These are phyloP conservation scores for Dichotomopilus funicola DNA, from an alignment of 2,329 filamentous ascomycete species.

Conservation along the genomic window DNA sequence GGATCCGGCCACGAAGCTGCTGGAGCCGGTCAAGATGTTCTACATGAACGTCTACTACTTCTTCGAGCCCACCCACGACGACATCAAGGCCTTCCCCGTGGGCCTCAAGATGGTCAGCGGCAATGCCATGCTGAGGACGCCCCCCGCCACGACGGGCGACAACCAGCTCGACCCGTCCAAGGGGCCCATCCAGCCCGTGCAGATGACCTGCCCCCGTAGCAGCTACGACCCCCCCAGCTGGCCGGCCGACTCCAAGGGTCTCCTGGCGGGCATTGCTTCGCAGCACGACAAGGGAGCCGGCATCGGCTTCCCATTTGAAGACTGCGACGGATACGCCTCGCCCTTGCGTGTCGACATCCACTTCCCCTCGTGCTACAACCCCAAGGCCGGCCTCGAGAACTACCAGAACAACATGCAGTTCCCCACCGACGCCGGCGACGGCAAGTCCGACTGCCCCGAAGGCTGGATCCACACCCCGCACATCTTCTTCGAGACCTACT, in stretches of 20 bases:
- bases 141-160: slow-evolving; percentile 46
- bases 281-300: slow-evolving; percentile 49
- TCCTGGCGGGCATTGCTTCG: slow-evolving; percentile 48
- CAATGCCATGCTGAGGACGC: slow-evolving; percentile 50
- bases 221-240: slow-evolving; percentile 46
- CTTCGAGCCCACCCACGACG: slow-evolving; percentile 58
- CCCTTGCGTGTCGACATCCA: slow-evolving; percentile 61
- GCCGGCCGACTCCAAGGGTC: slow-evolving; percentile 48
- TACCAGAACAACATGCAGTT: slow-evolving; percentile 61
- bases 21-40: slow-evolving; percentile 61
- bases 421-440: slow-evolving; percentile 41
- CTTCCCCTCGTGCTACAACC: slow-evolving; percentile 71
- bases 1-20: slow-evolving; percentile 54
- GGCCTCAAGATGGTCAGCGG: slow-evolving; percentile 68
- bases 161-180: slow-evolving; percentile 45
- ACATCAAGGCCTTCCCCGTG: slow-evolving; percentile 61
- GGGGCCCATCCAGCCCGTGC: slow-evolving; percentile 47
- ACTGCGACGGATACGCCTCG: slow-evolving; percentile 58
- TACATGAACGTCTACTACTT: slow-evolving; percentile 77
- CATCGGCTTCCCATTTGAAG: slow-evolving; percentile 61
- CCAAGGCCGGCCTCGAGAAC: slow-evolving; percentile 50
- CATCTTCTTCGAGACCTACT: slow-evolving; percentile 55
- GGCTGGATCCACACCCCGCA: slow-evolving; percentile 51
- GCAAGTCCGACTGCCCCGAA: slow-evolving; percentile 47
- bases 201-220: slow-evolving; percentile 54